Percentiles rank a stretch among this genome's conserved stretches.
Conservation (phyloP, 2,329 filamentous ascomycete species). For the Scytalidium lignicola region DNA sequence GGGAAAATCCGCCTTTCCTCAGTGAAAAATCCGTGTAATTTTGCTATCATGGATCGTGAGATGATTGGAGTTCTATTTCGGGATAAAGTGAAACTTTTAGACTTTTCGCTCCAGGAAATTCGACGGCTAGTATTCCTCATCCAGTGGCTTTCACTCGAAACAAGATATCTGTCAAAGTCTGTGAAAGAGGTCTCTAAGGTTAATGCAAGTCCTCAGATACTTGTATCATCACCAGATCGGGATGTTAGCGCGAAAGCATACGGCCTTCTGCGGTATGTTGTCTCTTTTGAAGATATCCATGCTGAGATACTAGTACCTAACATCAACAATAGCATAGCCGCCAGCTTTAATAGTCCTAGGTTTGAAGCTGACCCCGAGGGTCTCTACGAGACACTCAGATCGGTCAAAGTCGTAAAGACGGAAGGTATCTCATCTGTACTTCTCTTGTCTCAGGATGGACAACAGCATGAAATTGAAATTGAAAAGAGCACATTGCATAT, state of each 20-base stretch:
- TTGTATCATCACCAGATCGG: no score
- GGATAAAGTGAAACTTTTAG: constrained; percentile 8
- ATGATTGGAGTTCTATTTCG: constrained; percentile 6
- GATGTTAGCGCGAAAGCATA: no score
- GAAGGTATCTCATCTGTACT: constrained; percentile 8
- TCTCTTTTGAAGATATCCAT: no score
- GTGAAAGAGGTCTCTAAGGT: no score
- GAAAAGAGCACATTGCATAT: constrained; percentile 10
- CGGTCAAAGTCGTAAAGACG: constrained; percentile 7
- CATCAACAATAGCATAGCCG: no score
- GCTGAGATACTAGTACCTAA: no score
- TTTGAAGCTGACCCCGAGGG: constrained; percentile 4
- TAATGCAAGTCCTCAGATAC: no score
- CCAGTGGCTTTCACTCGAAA: neutral
- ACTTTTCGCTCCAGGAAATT: constrained; percentile 11
- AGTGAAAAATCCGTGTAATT: neutral
- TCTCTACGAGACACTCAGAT: constrained; percentile 9
- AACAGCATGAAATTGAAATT: constrained; percentile 7
- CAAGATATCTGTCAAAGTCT: constrained; percentile 2
- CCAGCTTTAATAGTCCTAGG: constrained; percentile 7
- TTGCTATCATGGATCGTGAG: constrained; percentile 9
- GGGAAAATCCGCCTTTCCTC: neutral
- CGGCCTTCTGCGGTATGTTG: no score
- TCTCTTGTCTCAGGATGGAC: constrained; percentile 1
- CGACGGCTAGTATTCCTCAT: neutral